Percentiles rank a stretch among this genome's conserved stretches.
Conservation (phyloP, 2,329 filamentous ascomycete genomes). For the Ophidiomyces ophidiicola region DNA sequence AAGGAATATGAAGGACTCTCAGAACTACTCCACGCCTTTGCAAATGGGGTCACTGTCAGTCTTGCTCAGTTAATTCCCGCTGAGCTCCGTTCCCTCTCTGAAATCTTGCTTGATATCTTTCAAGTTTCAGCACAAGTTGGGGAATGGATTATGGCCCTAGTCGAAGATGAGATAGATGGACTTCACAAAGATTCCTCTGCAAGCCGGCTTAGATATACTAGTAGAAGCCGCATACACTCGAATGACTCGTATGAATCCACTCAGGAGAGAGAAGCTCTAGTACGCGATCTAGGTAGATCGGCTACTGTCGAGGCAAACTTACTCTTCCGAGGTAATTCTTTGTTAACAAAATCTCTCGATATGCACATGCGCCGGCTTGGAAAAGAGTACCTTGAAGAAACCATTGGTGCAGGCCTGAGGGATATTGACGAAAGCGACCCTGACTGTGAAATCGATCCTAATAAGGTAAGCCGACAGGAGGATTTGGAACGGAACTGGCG, state of each 20-base stretch:
- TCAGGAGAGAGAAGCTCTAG: conserved; percentile 48
- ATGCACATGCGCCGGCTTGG: conserved; percentile 91
- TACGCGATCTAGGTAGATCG: conserved; percentile 52
- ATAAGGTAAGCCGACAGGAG: conserved; percentile 52
- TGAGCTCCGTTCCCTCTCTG: conserved; percentile 67
- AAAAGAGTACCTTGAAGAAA: conserved; percentile 82
- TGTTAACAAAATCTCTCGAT: conserved; percentile 86
- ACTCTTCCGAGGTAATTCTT: conserved; percentile 85
- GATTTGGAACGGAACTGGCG: conserved; percentile 77
- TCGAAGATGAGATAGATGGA: conserved; percentile 95
- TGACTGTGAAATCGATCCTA: conserved; percentile 91
- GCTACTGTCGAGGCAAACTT: conserved; percentile 74
- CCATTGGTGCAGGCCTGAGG: conserved; percentile 68
- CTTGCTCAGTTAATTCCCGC: conserved; percentile 68
- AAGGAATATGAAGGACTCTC: conserved; percentile 75
- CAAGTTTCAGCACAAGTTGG: conserved; percentile 74
- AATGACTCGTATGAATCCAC: conserved; percentile 46
- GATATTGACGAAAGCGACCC: conserved; percentile 86
- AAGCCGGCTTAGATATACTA: conserved; percentile 48
- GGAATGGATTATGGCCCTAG: conserved; percentile 84
- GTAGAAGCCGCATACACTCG: conserved; percentile 53
- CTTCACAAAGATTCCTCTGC: conserved; percentile 68
- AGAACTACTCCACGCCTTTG: conserved; percentile 73
- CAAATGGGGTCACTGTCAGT: conserved; percentile 69
- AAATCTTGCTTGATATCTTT: conserved; percentile 84